These are phyloP conservation scores for Coffea canephora DNA, from an alignment of 257 asterid genomes.

Conservation along the genomic window DNA sequence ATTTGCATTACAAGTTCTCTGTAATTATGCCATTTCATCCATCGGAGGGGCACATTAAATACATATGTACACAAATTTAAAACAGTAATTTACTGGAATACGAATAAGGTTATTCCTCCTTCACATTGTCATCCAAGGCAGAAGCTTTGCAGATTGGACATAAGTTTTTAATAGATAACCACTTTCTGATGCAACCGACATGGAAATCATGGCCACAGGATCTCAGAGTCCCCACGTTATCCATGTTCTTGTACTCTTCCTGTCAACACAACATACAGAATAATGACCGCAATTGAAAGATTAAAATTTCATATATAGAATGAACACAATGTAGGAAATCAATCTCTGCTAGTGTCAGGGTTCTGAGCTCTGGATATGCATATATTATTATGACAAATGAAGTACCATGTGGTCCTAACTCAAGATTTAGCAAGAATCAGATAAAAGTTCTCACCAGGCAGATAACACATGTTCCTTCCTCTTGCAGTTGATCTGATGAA, in stretches of 20 bases:
- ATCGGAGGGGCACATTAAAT: constrained; percentile 23
- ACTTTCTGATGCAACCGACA: constrained; percentile 58
- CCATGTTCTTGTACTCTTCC: constrained; percentile 67
- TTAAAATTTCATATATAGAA: not conserved
- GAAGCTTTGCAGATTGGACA: constrained; percentile 73
- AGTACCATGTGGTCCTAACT: constrained; percentile 24
- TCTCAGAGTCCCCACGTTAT: constrained; percentile 57
- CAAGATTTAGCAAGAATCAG: constrained; percentile 12
- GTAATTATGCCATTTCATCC: constrained; percentile 21
- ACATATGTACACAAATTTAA: constrained; percentile 34
- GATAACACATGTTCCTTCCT: constrained; percentile 58
- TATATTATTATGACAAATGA: not conserved
- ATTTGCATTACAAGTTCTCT: constrained; percentile 24
- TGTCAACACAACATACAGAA: constrained; percentile 19
- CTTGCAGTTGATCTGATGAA: constrained; percentile 51
- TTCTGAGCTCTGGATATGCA: not conserved
- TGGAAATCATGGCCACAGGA: constrained; percentile 70
- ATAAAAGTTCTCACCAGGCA: constrained; percentile 57
- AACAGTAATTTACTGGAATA: constrained; percentile 18
- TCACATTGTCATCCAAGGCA: constrained; percentile 40
- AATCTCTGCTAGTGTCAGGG: not conserved
- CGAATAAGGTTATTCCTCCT: constrained; percentile 30
- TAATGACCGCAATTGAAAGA: not conserved
- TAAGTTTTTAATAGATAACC: constrained; percentile 68
- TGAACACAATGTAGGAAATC: not conserved